Evolutionary conservation across 1,284 basidiomycete genomes (phyloP), one percentile per base, ranked within the genome.

Genomic region (Rhodotorula sp.): DNA sequence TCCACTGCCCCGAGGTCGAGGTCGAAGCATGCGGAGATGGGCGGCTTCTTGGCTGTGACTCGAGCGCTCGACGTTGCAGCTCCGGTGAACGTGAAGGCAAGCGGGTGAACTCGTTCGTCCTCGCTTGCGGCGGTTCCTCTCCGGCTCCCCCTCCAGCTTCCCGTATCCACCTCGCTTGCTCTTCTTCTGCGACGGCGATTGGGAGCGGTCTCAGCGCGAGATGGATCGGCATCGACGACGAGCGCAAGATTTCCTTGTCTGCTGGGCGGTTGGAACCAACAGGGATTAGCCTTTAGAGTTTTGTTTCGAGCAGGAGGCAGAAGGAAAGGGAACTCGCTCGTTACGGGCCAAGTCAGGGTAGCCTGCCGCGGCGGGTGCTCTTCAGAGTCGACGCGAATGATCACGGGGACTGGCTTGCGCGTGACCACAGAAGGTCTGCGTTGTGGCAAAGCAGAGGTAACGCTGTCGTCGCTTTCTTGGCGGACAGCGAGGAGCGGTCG

Each of bases 201-300:
- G 62, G 62, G 5, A 62, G 53, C 10, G 62, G 62, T 26, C 46
- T 62, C 12, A 44, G 10, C 20, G 42, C 42, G 17, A 62, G 37
- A 29, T 62, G 44, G n/a, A 59, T 42, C 57, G 42, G 22, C 42
- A 62, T 24, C 42, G 61, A 29, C 37, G 57, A 17, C 37, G 42
- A 45, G 4, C 37, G 10, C n/a, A 59, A n/a, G 42, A 59, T n/a
- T 37, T 26, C n/a, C 57, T 54, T 26, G 29, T 54, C 53, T 54
- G 49, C 22, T 18, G 24, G 49, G 49, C 49, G 37, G 37, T 42
- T 42, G 37, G n/a, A 24, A n/a, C 12, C 22, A 51, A 51, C 49
- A 24, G 22, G 17, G 5, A n/a, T 22, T 51, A n/a, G 24, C 22
- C 20, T 14, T 51, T 14, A 14, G 22, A 22, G 22, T 24, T 51